Conservation (phyloP, 768 basidiomycete species). For the Pisolithus microcarpus region DNA sequence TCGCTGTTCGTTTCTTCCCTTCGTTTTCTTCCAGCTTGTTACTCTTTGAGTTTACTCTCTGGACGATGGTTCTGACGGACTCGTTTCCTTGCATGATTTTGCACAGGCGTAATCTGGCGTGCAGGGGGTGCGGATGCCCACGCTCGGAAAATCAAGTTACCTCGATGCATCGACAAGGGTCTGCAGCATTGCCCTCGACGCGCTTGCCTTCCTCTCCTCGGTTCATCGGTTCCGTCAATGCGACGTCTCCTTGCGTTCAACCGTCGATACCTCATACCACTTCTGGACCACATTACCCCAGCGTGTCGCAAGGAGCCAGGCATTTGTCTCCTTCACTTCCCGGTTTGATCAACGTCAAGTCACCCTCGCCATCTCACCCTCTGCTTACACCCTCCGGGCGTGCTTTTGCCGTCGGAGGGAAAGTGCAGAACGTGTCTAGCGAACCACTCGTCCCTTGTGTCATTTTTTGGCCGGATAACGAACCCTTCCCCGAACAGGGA, state of each 20-base stretch:
- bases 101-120: conserved; percentile 66
- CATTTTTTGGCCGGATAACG: conserved; percentile 91
- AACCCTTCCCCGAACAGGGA: conserved; percentile 71
- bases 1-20: conserved; percentile 3
- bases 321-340: conserved; percentile 23
- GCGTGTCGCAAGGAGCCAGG: conserved; percentile 14
- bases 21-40: background rate
- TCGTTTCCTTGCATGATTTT: conserved; percentile 43
- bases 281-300: conserved; percentile 28
- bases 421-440: conserved; percentile 69
- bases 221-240: conserved; percentile 15
- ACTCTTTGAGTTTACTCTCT: conserved; percentile 4
- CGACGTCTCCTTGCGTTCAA: conserved; percentile 11
- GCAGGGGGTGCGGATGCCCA: conserved; percentile 71
- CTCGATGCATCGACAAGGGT: conserved; percentile 25
- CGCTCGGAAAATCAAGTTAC: conserved; percentile 33
- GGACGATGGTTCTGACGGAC: conserved; percentile 37
- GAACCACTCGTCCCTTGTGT: conserved; percentile 70
- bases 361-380: conserved; percentile 46
- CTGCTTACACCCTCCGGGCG: conserved; percentile 80
- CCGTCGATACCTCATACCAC: conserved; percentile 20
- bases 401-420: conserved; percentile 67
- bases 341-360: conserved; percentile 22
- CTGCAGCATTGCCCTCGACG: conserved; percentile 15
- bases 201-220: conserved; percentile 21